Conservation (phyloP, 164 flowering plant species). For the Chimonanthus praecox region DNA sequence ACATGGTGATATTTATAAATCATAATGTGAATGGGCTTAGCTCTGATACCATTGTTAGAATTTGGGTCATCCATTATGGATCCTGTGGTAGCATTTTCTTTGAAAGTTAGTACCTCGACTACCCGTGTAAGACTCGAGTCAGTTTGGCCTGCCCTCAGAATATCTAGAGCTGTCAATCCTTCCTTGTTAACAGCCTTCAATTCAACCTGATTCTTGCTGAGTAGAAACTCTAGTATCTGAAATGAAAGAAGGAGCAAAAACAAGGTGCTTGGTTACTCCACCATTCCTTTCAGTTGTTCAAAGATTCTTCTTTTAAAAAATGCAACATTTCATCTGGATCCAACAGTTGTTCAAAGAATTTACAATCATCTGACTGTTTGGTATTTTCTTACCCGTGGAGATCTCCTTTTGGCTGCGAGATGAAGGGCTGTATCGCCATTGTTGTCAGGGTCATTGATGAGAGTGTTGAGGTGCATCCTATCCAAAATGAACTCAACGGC, state of each 20-base stretch:
- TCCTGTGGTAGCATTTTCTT: background rate
- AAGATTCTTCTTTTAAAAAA: background rate
- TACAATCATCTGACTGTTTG: background rate
- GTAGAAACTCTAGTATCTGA: background rate
- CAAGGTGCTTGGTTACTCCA: background rate
- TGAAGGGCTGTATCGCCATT: background rate
- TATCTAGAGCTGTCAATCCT: background rate
- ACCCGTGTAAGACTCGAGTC: background rate
- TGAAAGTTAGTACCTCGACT: background rate
- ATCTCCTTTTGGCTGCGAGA: background rate
- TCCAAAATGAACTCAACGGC: too few species aligned
- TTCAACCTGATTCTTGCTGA: background rate
- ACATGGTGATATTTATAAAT: too few species aligned
- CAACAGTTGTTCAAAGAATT: too few species aligned
- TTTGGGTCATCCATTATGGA: too few species aligned
- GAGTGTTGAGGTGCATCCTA: background rate
- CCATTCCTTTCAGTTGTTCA: background rate
- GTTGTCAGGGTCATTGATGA: background rate
- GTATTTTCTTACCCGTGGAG: background rate
- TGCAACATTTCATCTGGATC: background rate
- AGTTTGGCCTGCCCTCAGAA: background rate
- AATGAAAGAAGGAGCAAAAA: background rate
- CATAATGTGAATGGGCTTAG: too few species aligned
- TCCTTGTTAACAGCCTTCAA: background rate
- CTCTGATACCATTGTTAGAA: too few species aligned